These are phyloP conservation scores for Cucurbita moschata DNA, from an alignment of 306 rosid genomes.

Conservation along the genomic window DNA sequence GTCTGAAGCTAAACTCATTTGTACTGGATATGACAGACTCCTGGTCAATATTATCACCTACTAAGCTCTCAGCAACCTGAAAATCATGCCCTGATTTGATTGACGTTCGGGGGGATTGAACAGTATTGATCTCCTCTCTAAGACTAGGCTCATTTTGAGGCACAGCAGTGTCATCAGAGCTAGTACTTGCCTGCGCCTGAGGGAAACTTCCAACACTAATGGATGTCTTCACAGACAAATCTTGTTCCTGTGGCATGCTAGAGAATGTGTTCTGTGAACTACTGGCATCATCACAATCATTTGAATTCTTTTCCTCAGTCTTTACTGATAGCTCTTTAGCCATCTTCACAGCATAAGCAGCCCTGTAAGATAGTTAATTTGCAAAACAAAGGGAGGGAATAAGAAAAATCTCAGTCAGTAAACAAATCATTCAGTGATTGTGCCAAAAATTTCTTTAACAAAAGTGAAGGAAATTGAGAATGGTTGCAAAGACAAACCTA, in stretches of 20 bases:
- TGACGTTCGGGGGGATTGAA: constrained; percentile 26
- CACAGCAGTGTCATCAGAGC: constrained; percentile 63
- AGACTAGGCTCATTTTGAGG: constrained; percentile 29
- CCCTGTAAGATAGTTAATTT: constrained; percentile 39
- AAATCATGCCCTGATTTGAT: constrained; percentile 27
- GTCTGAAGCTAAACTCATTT: constrained; percentile 42
- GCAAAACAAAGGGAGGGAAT: neutral
- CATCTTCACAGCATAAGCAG: constrained; percentile 87
- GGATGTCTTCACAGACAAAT: constrained; percentile 71
- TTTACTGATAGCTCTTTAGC: constrained; percentile 80
- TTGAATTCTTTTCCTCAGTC: constrained; percentile 61
- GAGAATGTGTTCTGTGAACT: constrained; percentile 88
- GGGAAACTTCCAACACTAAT: constrained; percentile 93
- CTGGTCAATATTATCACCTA: constrained; percentile 55
- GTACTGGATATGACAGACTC: constrained; percentile 53
- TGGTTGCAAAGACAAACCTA: constrained; percentile 45
- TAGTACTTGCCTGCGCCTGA: constrained; percentile 71
- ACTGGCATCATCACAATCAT: constrained; percentile 65
- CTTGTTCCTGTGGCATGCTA: constrained; percentile 77
- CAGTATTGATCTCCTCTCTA: constrained; percentile 25
- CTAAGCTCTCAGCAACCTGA: constrained; percentile 48
- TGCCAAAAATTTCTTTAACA: neutral
- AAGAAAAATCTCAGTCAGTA: neutral
- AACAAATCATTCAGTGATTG: neutral
- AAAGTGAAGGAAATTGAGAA: constrained; percentile 1